Conservation (phyloP, 2,329 filamentous ascomycete genomes). For the Botrytis fabae region DNA sequence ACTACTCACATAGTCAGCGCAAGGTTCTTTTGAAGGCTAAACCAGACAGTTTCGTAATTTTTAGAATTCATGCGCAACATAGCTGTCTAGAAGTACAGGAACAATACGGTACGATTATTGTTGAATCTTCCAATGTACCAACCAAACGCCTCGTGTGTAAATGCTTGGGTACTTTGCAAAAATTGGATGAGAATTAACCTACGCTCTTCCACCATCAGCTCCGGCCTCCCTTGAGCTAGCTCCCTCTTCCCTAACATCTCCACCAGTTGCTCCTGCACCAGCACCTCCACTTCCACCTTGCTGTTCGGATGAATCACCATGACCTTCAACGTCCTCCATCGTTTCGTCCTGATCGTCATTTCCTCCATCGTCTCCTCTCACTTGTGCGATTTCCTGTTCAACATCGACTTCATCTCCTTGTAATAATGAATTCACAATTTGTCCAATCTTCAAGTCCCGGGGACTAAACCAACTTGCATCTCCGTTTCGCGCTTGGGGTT, state of each 20-base stretch:
- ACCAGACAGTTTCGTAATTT: conserved; percentile 25
- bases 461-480: conserved; percentile 79
- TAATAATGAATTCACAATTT: conserved; percentile 80
- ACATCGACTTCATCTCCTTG: conserved; percentile 90
- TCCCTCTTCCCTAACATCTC: conserved; percentile 88
- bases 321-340: conserved; percentile 75
- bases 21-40: conserved; percentile 18
- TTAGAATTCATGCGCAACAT: conserved; percentile 37
- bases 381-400: conserved; percentile 65
- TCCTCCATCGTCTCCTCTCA: conserved; percentile 54
- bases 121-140: conserved; percentile 31
- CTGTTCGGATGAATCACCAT: conserved; percentile 58
- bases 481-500: conserved; percentile 68
- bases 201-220: conserved; percentile 98
- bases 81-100: conserved; percentile 41
- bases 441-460: conserved; percentile 81
- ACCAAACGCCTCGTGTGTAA: conserved; percentile 38
- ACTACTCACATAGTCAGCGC: conserved; percentile 55
- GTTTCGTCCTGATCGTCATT: conserved; percentile 69
- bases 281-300: conserved; percentile 73
- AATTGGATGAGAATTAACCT: conserved; percentile 60
- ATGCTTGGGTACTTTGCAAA: conserved; percentile 34
- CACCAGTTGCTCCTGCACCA: conserved; percentile 82
- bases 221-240: conserved; percentile 86
- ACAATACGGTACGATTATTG: conserved; percentile 28